These are phyloP conservation scores for Kazachstania sp. DNA, from an alignment of 1,139 yeast species.

Conservation along the genomic window DNA sequence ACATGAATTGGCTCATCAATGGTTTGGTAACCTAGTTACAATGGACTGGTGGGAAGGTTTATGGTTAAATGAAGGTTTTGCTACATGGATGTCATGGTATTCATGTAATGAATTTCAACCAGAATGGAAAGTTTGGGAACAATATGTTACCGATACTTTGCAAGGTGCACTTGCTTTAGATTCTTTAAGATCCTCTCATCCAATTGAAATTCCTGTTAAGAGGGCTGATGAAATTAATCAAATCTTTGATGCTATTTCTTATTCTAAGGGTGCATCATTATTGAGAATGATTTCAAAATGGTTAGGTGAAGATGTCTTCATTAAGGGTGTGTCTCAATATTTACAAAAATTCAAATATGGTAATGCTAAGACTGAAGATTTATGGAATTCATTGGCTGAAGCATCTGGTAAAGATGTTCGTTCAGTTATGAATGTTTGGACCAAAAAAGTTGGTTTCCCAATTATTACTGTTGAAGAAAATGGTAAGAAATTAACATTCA, in stretches of 20 bases:
- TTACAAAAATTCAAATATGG: constrained; percentile 62
- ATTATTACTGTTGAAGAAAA: constrained; percentile 52
- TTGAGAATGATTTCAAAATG: constrained; percentile 70
- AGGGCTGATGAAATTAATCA: constrained; percentile 80
- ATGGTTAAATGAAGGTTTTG: constrained; percentile 89
- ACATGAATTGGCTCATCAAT: constrained; percentile 88
- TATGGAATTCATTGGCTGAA: constrained; percentile 69
- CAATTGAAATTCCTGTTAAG: constrained; percentile 76
- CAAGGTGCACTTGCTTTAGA: constrained; percentile 68
- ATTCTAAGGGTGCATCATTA: constrained; percentile 73
- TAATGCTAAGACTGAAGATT: constrained; percentile 70
- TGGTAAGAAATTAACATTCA: constrained; percentile 41
- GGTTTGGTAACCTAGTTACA: constrained; percentile 88
- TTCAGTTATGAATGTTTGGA: constrained; percentile 73
- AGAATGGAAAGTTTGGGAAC: constrained; percentile 80
- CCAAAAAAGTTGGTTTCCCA: constrained; percentile 79
- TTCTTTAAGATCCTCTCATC: constrained; percentile 73
- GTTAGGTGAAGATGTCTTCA: constrained; percentile 66
- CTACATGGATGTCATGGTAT: constrained; percentile 83
- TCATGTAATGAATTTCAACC: constrained; percentile 72
- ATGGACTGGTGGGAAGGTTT: constrained; percentile 96
- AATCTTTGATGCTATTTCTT: constrained; percentile 79
- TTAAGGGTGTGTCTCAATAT: constrained; percentile 70
- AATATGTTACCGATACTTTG: constrained; percentile 57
- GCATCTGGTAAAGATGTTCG: constrained; percentile 70